phyloP scores from a whole-genome alignment of 1,284 basidiomycete species.

The Cystobasidiaceae sp. region DNA sequence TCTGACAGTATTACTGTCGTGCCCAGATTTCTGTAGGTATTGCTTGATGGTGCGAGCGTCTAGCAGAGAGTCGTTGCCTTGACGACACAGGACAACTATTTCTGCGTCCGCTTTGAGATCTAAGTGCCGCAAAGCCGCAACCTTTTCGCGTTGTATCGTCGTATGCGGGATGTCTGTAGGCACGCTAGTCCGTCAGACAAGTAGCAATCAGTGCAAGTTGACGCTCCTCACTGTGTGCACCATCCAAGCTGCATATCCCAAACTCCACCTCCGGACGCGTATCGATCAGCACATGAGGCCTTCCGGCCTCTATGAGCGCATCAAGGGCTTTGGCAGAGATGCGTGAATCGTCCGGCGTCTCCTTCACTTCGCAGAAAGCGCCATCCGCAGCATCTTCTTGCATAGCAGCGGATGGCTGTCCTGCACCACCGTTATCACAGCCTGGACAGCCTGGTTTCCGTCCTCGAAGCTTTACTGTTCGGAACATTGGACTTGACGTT shows the following conservation, averaged over 20 bases:
- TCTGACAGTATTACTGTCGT: constrained; percentile 32
- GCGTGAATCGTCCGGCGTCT: constrained; percentile 53
- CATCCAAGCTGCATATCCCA: constrained; percentile 74
- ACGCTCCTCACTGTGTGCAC: constrained; percentile 61
- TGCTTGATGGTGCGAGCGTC: constrained; percentile 63
- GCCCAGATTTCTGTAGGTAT: constrained; percentile 35
- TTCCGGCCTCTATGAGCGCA: constrained; percentile 20
- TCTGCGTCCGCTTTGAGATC: constrained; percentile 34
- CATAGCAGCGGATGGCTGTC: constrained; percentile 41
- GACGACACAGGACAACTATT: constrained; percentile 68
- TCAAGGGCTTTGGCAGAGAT: constrained; percentile 47
- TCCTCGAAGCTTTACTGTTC: constrained; percentile 70
- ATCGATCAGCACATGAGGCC: constrained; percentile 58
- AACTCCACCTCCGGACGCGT: constrained; percentile 77
- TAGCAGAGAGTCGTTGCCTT: constrained; percentile 89
- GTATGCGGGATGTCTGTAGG: constrained; percentile 62
- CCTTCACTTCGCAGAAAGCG: constrained; percentile 70
- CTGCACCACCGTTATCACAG: constrained; percentile 52
- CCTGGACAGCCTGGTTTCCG: constrained; percentile 60
- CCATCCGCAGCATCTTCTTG: constrained; percentile 51
- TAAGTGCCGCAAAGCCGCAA: constrained; percentile 48
- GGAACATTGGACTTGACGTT: constrained; percentile 64
- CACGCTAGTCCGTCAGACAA: not conserved
- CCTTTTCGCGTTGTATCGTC: constrained; percentile 58
- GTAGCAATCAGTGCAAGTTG: not conserved